Evolutionary conservation across 1,284 basidiomycete species (phyloP).

Genomic region (Trichosporon coremiiforme): DNA sequence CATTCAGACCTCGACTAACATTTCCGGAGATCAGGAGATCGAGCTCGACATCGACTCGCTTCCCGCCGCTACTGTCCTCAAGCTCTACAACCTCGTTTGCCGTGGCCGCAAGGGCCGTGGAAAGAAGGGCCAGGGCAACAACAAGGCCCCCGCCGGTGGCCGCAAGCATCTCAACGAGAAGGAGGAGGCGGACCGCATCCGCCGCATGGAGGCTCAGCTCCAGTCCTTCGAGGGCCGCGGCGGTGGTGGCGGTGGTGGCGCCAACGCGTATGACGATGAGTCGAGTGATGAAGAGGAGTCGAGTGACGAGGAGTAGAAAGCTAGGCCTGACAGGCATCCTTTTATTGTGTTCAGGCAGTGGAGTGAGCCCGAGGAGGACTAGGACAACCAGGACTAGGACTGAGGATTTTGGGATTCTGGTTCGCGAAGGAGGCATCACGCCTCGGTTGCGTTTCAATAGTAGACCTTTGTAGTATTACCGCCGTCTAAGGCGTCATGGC

Average conservation of each 20-base stretch:
- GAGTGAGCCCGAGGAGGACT: neutral
- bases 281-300: slow-evolving; percentile 49
- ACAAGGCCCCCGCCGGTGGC: slow-evolving; percentile 61
- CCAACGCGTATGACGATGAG: slow-evolving; percentile 42
- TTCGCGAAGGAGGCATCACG: neutral
- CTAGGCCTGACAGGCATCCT: neutral
- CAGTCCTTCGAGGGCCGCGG: slow-evolving; percentile 44
- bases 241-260: slow-evolving; percentile 27
- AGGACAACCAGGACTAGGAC: neutral
- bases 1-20: slow-evolving; percentile 84
- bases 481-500: slow-evolving; percentile 13
- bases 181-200: slow-evolving; percentile 69
- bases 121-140: slow-evolving; percentile 34
- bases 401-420: slow-evolving; percentile 16
- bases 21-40: slow-evolving; percentile 90
- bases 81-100: slow-evolving; percentile 91
- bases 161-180: slow-evolving; percentile 67
- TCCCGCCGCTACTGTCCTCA: slow-evolving; percentile 77
- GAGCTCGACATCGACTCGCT: slow-evolving; percentile 92
- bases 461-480: slow-evolving; percentile 17
- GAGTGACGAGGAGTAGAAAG: slow-evolving; percentile 49
- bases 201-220: slow-evolving; percentile 70
- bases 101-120: slow-evolving; percentile 57
- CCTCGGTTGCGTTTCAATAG: slow-evolving; percentile 3
- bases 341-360: neutral